Conservation (phyloP, 176 grass and related monocot genomes). For the Elymus sibiricus region DNA sequence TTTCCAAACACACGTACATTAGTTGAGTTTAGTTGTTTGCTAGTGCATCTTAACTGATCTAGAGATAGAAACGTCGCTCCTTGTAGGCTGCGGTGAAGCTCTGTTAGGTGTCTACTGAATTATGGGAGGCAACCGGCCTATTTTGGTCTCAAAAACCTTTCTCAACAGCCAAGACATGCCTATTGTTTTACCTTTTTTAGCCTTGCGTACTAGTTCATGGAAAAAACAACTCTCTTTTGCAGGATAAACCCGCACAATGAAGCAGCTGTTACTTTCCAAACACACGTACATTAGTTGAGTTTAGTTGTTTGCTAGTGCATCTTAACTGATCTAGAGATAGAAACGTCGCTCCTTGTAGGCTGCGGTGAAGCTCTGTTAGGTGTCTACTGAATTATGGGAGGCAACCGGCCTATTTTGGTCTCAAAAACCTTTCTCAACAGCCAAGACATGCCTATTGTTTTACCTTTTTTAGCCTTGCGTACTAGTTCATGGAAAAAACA, state of each 20-base stretch:
- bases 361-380: background rate
- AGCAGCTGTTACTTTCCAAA: constrained; percentile 22
- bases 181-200: background rate
- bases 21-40: background rate
- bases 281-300: background rate
- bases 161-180: background rate
- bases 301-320: background rate
- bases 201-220: background rate
- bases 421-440: background rate
- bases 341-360: background rate
- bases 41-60: background rate
- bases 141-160: background rate
- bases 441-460: background rate
- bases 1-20: background rate
- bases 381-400: background rate
- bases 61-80: background rate
- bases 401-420: background rate
- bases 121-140: background rate
- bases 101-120: background rate
- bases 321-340: background rate
- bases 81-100: background rate
- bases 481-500: background rate
- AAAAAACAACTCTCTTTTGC: constrained; percentile 1
- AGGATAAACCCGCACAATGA: constrained; percentile 97
- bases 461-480: background rate